These are phyloP conservation scores for Cryptosporidium andersoni DNA, from an alignment of 169 alveolate genomes.

Conservation along the genomic window DNA sequence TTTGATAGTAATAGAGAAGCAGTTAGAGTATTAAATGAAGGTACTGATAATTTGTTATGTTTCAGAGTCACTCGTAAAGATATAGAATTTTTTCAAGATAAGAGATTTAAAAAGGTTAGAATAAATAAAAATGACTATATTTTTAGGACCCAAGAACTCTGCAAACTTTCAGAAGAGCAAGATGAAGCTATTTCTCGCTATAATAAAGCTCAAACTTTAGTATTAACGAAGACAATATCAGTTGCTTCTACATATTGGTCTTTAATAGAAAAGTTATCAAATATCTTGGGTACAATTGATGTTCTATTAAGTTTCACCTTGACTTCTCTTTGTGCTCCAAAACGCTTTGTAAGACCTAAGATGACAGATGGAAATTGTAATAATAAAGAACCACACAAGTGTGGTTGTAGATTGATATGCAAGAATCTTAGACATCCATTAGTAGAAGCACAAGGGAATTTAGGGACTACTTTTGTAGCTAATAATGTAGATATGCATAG, in stretches of 20 bases:
- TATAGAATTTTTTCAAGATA: constrained; percentile 64
- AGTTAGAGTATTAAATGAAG: constrained; percentile 70
- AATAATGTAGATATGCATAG: constrained; percentile 85
- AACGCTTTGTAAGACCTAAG: constrained; percentile 88
- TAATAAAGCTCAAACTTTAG: constrained; percentile 81
- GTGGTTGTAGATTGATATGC: constrained; percentile 46
- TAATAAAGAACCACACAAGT: constrained; percentile 1
- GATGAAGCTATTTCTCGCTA: constrained; percentile 81
- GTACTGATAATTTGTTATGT: constrained; percentile 79
- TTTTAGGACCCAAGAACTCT: constrained; percentile 86
- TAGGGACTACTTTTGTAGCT: constrained; percentile 82
- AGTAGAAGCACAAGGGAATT: constrained; percentile 79
- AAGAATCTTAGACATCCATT: constrained; percentile 86
- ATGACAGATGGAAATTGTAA: constrained; percentile 74
- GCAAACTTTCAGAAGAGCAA: constrained; percentile 78
- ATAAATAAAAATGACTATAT: constrained; percentile 86
- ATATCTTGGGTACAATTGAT: constrained; percentile 90
- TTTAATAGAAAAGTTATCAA: constrained; percentile 87
- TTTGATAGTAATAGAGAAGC: constrained; percentile 74
- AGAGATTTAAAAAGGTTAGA: constrained; percentile 78
- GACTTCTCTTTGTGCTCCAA: constrained; percentile 85
- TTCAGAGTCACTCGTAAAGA: constrained; percentile 88
- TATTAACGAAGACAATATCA: constrained; percentile 88
- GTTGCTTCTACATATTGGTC: constrained; percentile 96
- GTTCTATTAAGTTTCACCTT: constrained; percentile 92